Evolutionary conservation across 163 green algal species (phyloP).

Genomic region (Trebouxiophyceae sp.): DNA sequence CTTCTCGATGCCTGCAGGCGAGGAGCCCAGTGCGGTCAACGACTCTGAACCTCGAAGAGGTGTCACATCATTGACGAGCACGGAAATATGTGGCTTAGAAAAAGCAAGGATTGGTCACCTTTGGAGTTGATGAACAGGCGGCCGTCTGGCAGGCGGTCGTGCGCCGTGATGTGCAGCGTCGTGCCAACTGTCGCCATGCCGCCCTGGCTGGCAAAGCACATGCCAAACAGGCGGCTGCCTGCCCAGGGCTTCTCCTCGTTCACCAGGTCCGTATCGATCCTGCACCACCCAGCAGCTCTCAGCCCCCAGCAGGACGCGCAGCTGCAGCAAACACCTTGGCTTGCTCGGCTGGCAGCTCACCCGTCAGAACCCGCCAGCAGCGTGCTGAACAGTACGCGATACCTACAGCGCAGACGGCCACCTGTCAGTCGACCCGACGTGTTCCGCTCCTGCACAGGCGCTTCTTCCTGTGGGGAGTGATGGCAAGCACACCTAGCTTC

Average conservation of each 20-base stretch:
- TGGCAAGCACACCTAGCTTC: slow-evolving; percentile 34
- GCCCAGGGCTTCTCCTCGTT: slow-evolving; percentile 49
- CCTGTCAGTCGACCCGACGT: not conserved
- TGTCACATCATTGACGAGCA: too few species aligned
- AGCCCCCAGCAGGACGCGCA: not conserved
- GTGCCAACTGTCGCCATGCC: slow-evolving; percentile 51
- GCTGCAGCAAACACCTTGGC: not conserved
- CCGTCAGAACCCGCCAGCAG: slow-evolving; percentile 56
- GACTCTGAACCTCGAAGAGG: too few species aligned
- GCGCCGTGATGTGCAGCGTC: slow-evolving; percentile 55
- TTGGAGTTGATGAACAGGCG: slow-evolving; percentile 41
- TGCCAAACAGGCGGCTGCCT: slow-evolving; percentile 69
- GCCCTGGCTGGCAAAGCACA: slow-evolving; percentile 54
- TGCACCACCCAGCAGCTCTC: slow-evolving; percentile 4
- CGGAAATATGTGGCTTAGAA: too few species aligned
- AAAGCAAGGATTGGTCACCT: slow-evolving; percentile 18
- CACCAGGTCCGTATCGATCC: slow-evolving; percentile 66
- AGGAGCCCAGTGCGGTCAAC: not conserved
- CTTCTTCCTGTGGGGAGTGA: not conserved
- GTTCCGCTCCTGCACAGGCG: not conserved
- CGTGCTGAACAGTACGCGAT: slow-evolving; percentile 85
- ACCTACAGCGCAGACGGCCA: slow-evolving; percentile 30
- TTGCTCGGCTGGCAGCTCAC: slow-evolving; percentile 16
- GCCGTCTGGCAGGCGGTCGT: slow-evolving; percentile 42
- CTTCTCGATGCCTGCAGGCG: slow-evolving; percentile 27